phyloP scores from a whole-genome alignment of 2,329 filamentous ascomycete genomes.

The Epichloe sibirici region DNA sequence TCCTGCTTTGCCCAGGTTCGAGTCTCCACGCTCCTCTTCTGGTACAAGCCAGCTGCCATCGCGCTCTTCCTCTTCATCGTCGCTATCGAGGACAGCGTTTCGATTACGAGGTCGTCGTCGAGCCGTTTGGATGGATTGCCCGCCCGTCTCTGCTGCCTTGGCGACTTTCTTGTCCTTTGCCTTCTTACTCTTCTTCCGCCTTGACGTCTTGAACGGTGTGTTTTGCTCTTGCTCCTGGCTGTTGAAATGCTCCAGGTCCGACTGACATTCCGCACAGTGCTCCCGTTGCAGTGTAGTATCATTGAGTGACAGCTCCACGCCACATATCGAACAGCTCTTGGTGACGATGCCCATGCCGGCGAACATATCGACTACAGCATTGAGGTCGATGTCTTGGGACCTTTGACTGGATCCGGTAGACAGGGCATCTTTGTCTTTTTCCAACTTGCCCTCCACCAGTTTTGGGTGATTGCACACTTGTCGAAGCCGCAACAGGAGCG shows the following conservation, averaged over 20 bases:
- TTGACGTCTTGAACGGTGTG: conserved; percentile 26
- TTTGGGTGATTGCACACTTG: conserved; percentile 94
- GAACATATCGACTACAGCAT: conserved; percentile 76
- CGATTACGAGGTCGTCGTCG: conserved; percentile 33
- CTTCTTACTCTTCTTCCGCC: conserved; percentile 11
- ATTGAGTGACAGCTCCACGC: conserved; percentile 48
- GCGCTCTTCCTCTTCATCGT: conserved; percentile 56
- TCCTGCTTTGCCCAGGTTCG: conserved; percentile 64
- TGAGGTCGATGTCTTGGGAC: conserved; percentile 52
- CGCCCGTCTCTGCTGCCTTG: conserved; percentile 11
- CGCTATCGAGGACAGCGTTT: conserved; percentile 52
- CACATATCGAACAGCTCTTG: conserved; percentile 76
- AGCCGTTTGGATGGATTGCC: conserved; percentile 8
- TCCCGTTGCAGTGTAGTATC: conserved; percentile 28
- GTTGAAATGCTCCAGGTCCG: conserved; percentile 56
- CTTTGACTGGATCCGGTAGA: conserved; percentile 47
- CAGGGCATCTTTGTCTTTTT: conserved; percentile 77
- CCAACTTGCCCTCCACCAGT: conserved; percentile 72
- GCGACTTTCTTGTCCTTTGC: conserved; percentile 22
- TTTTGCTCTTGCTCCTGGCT: conserved; percentile 28
- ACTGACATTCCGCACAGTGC: conserved; percentile 61
- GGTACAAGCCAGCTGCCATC: conserved; percentile 73
- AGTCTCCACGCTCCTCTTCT: conserved; percentile 46
- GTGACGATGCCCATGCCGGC: conserved; percentile 67
- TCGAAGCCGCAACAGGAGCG: conserved; percentile 76